phyloP scores from a whole-genome alignment of 768 basidiomycete genomes.

The Cubamyces lactineus region DNA sequence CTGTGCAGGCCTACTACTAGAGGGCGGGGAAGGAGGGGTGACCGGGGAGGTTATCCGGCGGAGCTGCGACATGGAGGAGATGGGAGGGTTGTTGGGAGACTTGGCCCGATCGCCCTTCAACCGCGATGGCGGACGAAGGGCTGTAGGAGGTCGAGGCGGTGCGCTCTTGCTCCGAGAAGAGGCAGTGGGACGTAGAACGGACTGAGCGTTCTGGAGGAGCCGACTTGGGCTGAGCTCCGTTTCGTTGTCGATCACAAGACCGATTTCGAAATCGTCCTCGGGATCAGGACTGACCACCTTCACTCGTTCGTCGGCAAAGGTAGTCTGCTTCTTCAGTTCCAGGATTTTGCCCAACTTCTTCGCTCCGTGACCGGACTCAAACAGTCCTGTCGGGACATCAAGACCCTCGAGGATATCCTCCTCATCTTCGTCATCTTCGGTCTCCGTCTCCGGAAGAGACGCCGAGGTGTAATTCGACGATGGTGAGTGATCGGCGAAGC shows the following conservation, averaged over 20 bases:
- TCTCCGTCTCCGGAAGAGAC: slow-evolving; percentile 71
- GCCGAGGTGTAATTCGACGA: slow-evolving; percentile 73
- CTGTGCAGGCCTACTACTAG: slow-evolving; percentile 40
- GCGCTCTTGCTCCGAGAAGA: slow-evolving; percentile 58
- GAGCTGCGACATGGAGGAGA: slow-evolving; percentile 69
- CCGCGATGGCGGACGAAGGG: slow-evolving; percentile 65
- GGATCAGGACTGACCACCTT: slow-evolving; percentile 62
- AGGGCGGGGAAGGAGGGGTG: slow-evolving; percentile 67
- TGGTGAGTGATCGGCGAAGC: slow-evolving; percentile 50
- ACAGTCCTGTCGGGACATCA: slow-evolving; percentile 74
- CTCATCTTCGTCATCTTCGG: slow-evolving; percentile 59
- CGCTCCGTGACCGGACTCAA: slow-evolving; percentile 68
- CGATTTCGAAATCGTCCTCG: slow-evolving; percentile 86
- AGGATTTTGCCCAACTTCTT: slow-evolving; percentile 53
- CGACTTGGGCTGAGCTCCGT: slow-evolving; percentile 81
- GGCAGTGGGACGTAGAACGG: slow-evolving; percentile 35
- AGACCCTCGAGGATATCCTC: slow-evolving; percentile 82
- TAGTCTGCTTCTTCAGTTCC: slow-evolving; percentile 56
- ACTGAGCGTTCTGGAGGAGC: slow-evolving; percentile 54
- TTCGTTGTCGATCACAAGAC: slow-evolving; percentile 83
- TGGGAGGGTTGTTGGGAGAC: slow-evolving; percentile 70
- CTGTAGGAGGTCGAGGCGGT: slow-evolving; percentile 51
- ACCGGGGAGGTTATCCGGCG: slow-evolving; percentile 57
- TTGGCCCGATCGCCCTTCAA: slow-evolving; percentile 66
- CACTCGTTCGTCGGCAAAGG: slow-evolving; percentile 55